Evolutionary conservation across 768 basidiomycete species (phyloP).

Genomic region (Auriscalpium microsporum): DNA sequence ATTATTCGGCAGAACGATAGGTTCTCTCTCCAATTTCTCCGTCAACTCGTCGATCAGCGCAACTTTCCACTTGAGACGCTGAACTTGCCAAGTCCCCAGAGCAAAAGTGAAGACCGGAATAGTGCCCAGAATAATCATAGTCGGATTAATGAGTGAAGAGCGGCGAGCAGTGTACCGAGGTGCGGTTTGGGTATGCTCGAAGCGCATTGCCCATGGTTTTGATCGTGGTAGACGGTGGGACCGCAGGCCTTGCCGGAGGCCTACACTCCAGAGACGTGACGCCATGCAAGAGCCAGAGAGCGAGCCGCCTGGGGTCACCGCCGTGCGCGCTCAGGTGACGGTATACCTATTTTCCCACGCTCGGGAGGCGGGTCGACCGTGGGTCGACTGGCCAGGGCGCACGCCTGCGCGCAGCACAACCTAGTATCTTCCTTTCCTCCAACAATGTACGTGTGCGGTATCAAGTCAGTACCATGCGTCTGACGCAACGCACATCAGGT

Average conservation of each 20-base stretch:
- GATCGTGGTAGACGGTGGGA: neutral
- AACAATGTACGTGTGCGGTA: too few species aligned
- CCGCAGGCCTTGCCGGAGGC: too few species aligned
- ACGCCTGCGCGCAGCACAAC: conserved; percentile 1
- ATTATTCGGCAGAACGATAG: conserved; percentile 69
- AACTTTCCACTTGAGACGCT: conserved; percentile 92
- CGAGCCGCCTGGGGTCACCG: neutral
- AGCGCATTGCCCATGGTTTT: neutral
- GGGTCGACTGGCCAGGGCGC: neutral
- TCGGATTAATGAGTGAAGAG: conserved; percentile 57
- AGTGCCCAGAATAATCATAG: conserved; percentile 67
- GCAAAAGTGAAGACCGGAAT: conserved; percentile 88
- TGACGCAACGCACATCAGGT: conserved; percentile 17
- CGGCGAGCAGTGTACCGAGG: conserved; percentile 46
- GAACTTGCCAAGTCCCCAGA: conserved; percentile 89
- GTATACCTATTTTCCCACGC: neutral
- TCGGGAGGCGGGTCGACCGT: neutral
- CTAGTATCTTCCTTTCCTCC: too few species aligned
- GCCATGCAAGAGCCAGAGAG: neutral
- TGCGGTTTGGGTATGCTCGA: conserved; percentile 4
- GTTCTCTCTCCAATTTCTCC: conserved; percentile 73
- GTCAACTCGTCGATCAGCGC: conserved; percentile 89
- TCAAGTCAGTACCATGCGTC: neutral
- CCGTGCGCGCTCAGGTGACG: neutral
- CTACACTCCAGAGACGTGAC: neutral